Evolutionary conservation across 805 yeast genomes (phyloP).

Genomic region (Wickerhamomyces alni): DNA sequence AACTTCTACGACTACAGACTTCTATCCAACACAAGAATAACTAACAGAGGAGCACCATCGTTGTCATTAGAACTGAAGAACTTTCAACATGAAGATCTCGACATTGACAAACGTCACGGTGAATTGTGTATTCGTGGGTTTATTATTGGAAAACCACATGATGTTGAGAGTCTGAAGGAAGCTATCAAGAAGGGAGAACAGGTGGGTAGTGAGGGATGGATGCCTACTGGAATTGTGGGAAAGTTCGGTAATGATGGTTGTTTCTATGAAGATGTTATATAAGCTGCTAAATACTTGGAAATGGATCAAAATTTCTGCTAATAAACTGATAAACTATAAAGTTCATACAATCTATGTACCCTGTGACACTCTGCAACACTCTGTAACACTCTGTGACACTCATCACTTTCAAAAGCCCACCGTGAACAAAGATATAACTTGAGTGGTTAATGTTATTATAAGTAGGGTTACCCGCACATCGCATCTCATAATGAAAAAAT

Average conservation of each 20-base stretch:
- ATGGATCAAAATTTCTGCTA: no score
- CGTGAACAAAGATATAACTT: no score
- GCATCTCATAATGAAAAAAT: no score
- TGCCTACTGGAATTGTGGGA: constrained; percentile 47
- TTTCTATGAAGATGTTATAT: constrained; percentile 48
- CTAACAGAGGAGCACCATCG: constrained; percentile 50
- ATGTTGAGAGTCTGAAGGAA: constrained; percentile 20
- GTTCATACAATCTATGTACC: no score
- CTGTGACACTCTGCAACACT: no score
- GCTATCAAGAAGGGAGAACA: constrained; percentile 27
- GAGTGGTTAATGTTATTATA: no score
- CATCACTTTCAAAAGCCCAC: no score
- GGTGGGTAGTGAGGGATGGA: constrained; percentile 43
- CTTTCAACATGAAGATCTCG: constrained; percentile 25
- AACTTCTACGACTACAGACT: constrained; percentile 60
- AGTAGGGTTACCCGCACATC: no score
- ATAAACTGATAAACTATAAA: no score
- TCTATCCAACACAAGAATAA: constrained; percentile 28
- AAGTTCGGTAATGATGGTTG: constrained; percentile 71
- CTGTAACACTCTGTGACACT: no score
- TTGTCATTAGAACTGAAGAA: constrained; percentile 59
- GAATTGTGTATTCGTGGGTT: constrained; percentile 57
- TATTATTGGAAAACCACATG: constrained; percentile 49
- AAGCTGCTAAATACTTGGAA: no score
- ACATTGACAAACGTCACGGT: constrained; percentile 39